These are phyloP conservation scores for Pseudozyma hubeiensis DNA, from an alignment of 1,284 basidiomycete species.

Conservation along the genomic window DNA sequence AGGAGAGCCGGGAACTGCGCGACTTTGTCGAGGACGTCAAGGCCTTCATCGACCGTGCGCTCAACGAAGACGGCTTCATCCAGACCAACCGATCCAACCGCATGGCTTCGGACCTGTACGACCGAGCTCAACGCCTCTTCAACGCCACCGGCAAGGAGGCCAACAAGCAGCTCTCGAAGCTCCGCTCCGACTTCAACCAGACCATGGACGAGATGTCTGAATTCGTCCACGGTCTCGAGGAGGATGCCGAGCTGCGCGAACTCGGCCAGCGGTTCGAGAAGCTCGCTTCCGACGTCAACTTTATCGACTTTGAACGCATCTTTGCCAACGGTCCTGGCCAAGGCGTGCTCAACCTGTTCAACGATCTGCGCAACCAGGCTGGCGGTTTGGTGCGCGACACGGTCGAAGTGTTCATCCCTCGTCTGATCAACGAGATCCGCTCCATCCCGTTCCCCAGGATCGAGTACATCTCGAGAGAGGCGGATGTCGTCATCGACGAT, in stretches of 20 bases:
- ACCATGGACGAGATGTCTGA: conserved; percentile 36
- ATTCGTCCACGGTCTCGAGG: conserved; percentile 50
- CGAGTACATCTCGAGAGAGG: conserved; percentile 71
- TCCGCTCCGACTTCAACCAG: conserved; percentile 39
- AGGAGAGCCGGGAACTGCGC: conserved; percentile 67
- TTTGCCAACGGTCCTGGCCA: conserved; percentile 20
- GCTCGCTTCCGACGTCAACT: conserved; percentile 67
- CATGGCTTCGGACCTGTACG: conserved; percentile 47
- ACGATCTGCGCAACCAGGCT: conserved; percentile 40
- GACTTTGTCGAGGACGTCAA: conserved; percentile 64
- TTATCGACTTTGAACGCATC: conserved; percentile 38
- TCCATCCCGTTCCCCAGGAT: conserved; percentile 71
- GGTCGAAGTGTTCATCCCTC: conserved; percentile 70
- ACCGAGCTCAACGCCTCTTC: conserved; percentile 45
- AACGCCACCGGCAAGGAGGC: conserved; percentile 49
- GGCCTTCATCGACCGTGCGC: conserved; percentile 45
- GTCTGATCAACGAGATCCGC: conserved; percentile 70
- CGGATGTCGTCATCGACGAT: conserved; percentile 71
- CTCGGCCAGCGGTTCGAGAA: conserved; percentile 69
- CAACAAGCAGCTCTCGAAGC: conserved; percentile 52
- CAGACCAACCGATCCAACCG: conserved; percentile 49
- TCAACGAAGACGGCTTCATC: conserved; percentile 51
- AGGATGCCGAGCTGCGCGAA: conserved; percentile 54
- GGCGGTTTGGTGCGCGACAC: conserved; percentile 70
- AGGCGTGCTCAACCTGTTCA: conserved; percentile 37